Evolutionary conservation across 768 basidiomycete species (phyloP).

Genomic region (Boletus bicolor): DNA sequence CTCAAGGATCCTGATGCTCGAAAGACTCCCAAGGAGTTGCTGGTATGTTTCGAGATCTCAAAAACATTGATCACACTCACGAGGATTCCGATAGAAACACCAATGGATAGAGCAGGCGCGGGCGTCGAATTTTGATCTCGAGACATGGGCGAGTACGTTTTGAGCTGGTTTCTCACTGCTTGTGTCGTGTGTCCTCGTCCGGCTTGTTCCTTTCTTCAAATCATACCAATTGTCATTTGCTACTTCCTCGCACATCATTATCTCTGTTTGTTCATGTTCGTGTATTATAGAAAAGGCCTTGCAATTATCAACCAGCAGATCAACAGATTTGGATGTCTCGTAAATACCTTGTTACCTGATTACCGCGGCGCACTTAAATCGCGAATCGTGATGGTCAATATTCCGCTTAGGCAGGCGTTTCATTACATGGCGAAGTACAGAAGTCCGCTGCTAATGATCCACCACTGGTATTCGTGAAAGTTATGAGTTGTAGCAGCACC

Average conservation of each 20-base stretch:
- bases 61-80: constrained; percentile 7
- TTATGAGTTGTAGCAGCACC: constrained; percentile 9
- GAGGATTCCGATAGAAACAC: constrained; percentile 50
- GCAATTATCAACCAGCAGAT: constrained; percentile 9
- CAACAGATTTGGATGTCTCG: not conserved
- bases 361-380: not conserved
- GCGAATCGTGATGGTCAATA: not conserved
- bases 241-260: constrained; percentile 30
- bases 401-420: not conserved
- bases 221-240: constrained; percentile 29
- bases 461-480: not conserved
- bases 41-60: constrained; percentile 42
- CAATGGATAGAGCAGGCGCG: constrained; percentile 69
- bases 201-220: constrained; percentile 14
- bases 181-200: constrained; percentile 4
- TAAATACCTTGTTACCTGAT: not conserved
- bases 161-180: constrained; percentile 34
- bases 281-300: constrained; percentile 30
- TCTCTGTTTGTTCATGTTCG: constrained; percentile 27
- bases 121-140: constrained; percentile 62
- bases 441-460: not conserved
- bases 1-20: constrained; percentile 84
- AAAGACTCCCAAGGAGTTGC: constrained; percentile 82
- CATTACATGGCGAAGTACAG: not conserved
- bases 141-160: constrained; percentile 78